Conservation (phyloP, 805 yeast genomes). For the Candida vaughaniae region DNA sequence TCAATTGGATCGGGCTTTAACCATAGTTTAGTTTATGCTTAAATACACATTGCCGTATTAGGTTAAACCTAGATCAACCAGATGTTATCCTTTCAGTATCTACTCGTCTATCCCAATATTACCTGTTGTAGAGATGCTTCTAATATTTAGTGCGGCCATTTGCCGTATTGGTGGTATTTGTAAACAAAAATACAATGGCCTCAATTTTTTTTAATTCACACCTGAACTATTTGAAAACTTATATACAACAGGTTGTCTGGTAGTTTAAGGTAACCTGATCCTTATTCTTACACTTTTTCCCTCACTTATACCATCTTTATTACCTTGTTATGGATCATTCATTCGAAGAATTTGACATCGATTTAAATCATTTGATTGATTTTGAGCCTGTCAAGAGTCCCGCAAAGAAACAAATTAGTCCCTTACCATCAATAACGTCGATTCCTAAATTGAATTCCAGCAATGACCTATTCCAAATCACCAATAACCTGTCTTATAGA, state of each 20-base stretch:
- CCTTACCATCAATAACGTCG: background rate
- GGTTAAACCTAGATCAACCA: too few relatives aligned
- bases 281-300: too few relatives aligned
- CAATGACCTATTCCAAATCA: slow-evolving; percentile 15
- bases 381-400: slow-evolving; percentile 1
- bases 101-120: too few relatives aligned
- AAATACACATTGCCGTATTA: too few relatives aligned
- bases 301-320: too few relatives aligned
- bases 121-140: too few relatives aligned
- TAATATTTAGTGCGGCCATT: background rate
- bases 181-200: slow-evolving; percentile 2
- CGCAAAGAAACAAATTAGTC: slow-evolving; percentile 1
- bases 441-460: background rate
- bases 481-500: slow-evolving; percentile 6
- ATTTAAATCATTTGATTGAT: slow-evolving; percentile 3
- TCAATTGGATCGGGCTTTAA: slow-evolving; percentile 15
- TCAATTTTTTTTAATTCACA: background rate
- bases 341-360: slow-evolving; percentile 4
- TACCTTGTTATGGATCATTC: background rate
- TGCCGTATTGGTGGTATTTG: slow-evolving; percentile 1
- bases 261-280: too few relatives aligned
- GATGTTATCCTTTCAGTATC: too few relatives aligned
- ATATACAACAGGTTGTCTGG: too few relatives aligned
- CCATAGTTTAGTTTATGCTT: too few relatives aligned
- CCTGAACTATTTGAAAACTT: background rate